Conservation (phyloP, 139 green algal genomes). For the Spirogloea muscicola region DNA sequence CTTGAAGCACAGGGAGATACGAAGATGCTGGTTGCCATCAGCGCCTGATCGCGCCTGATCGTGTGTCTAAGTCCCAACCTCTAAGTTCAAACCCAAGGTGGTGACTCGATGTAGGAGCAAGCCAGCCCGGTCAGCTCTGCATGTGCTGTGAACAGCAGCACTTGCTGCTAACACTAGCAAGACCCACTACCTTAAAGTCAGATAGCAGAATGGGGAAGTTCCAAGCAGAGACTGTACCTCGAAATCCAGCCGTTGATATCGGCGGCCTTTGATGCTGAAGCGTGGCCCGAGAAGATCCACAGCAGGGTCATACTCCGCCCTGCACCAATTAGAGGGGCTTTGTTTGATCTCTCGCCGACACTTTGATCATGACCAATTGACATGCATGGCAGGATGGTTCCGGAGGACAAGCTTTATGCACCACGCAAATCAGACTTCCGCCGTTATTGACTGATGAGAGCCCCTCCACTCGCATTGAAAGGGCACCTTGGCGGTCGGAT, state of each 20-base stretch:
- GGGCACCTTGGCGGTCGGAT: slow-evolving; percentile 38
- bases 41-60: too few relatives aligned
- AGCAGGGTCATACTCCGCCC: slow-evolving; percentile 29
- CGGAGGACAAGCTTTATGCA: neutral
- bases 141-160: too few relatives aligned
- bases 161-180: too few relatives aligned
- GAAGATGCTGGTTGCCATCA: too few relatives aligned
- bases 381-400: neutral
- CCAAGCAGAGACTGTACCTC: too few relatives aligned
- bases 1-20: neutral
- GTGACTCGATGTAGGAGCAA: neutral
- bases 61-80: too few relatives aligned
- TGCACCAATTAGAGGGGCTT: slow-evolving; percentile 24
- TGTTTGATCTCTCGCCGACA: too few relatives aligned
- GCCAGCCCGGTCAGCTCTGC: too few relatives aligned
- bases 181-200: neutral
- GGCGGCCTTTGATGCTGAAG: slow-evolving; percentile 32
- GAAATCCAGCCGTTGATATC: slow-evolving; percentile 25
- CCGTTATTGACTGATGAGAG: neutral
- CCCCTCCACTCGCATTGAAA: neutral
- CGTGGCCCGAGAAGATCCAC: slow-evolving; percentile 33
- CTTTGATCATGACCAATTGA: neutral
- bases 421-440: neutral
- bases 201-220: neutral
- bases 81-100: too few relatives aligned